Percentiles rank a stretch among this genome's conserved stretches.
Evolutionary conservation across 352 stramenopile species (phyloP).

Genomic region (Blastocystis sp.): DNA sequence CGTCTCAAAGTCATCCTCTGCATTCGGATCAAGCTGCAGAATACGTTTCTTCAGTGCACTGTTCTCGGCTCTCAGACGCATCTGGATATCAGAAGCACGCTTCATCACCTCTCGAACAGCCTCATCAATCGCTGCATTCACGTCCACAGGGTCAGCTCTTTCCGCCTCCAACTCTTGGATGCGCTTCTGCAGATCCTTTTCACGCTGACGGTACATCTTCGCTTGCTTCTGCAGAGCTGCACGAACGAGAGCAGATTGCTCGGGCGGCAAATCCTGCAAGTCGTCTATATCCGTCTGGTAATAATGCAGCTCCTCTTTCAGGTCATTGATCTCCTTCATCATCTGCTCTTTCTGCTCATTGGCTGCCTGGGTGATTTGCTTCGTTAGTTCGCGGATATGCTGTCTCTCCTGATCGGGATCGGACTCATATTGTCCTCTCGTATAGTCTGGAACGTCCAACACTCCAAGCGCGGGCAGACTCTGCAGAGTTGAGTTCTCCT

Average conservation of each 20-base stretch:
- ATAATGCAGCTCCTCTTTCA: not conserved
- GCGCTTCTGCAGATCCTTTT: constrained; percentile 35
- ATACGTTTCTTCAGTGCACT: constrained; percentile 1
- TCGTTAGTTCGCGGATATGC: constrained; percentile 17
- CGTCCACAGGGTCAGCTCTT: not conserved
- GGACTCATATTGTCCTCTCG: not conserved
- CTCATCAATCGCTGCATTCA: constrained; percentile 18
- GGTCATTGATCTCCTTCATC: not conserved
- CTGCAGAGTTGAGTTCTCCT: too few relatives aligned
- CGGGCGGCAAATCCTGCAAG: not conserved
- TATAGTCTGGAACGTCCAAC: not conserved
- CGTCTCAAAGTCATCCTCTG: constrained; percentile 53
- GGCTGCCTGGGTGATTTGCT: not conserved
- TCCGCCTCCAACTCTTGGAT: constrained; percentile 37
- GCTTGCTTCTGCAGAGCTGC: constrained; percentile 30
- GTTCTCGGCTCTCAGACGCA: constrained; percentile 35
- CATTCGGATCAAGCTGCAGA: not conserved
- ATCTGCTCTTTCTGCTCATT: constrained; percentile 2
- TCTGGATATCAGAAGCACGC: constrained; percentile 35
- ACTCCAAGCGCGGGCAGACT: not conserved
- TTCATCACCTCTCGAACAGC: constrained; percentile 37
- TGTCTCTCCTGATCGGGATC: not conserved
- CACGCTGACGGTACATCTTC: constrained; percentile 31
- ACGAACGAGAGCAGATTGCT: not conserved
- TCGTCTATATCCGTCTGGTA: not conserved